Percentiles rank a stretch among this genome's conserved stretches.
Conservation (phyloP, 306 rosid species). For the Argentina anserina region DNA sequence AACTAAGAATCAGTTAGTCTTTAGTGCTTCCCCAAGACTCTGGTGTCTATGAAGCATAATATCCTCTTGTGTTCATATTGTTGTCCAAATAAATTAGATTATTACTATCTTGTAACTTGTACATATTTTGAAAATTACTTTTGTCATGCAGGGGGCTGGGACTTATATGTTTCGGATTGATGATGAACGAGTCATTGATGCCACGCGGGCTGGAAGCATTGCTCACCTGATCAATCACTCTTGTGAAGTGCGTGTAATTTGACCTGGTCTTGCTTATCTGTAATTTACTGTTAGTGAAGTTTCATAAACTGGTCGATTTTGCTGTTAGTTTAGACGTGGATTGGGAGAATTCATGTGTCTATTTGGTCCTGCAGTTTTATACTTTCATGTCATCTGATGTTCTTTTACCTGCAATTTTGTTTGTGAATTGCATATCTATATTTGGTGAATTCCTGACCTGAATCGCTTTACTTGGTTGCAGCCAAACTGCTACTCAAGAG, state of each 20-base stretch:
- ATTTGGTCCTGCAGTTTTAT: background rate
- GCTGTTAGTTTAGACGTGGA: background rate
- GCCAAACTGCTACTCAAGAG: conserved; percentile 99
- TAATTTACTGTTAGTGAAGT: background rate
- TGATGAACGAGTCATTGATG: conserved; percentile 95
- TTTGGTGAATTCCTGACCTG: conserved; percentile 18
- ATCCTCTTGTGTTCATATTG: background rate
- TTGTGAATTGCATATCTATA: background rate
- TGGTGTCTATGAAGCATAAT: background rate
- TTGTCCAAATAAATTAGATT: background rate
- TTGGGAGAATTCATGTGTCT: background rate
- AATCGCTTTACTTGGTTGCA: conserved; percentile 39
- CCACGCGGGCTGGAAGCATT: conserved; percentile 97
- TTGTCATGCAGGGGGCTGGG: conserved; percentile 90
- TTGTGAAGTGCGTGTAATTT: conserved; percentile 68
- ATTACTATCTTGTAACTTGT: background rate
- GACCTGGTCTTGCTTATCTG: conserved; percentile 19
- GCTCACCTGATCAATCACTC: conserved; percentile 99
- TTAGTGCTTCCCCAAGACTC: background rate
- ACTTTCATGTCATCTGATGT: background rate
- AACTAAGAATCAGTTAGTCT: background rate
- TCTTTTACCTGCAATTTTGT: background rate
- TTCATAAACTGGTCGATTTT: background rate
- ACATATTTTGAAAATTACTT: conserved; percentile 12
- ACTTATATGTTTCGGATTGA: conserved; percentile 96